Evolutionary conservation across 1,139 yeast species (phyloP).

Genomic region (Magnusiomyces sp.): DNA sequence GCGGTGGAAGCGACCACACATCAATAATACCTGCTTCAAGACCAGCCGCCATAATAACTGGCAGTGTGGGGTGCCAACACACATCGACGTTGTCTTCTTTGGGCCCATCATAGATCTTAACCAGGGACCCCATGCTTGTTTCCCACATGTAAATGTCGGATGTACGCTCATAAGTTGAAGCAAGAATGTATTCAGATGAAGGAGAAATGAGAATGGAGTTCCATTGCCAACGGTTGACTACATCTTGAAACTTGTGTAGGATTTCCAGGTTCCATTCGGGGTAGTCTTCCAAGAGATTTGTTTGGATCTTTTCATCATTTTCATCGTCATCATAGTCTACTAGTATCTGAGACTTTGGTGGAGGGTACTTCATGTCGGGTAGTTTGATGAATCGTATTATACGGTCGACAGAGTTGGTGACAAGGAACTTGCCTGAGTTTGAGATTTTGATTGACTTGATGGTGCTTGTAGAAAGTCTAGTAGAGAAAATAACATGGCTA

Average conservation of each 20-base stretch:
- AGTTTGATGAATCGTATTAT: conserved; percentile 62
- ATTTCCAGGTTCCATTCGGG: conserved; percentile 50
- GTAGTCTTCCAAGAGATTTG: neutral
- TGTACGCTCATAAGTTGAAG: conserved; percentile 79
- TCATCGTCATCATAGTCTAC: neutral
- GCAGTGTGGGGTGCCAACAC: conserved; percentile 66
- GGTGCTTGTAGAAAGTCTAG: conserved; percentile 56
- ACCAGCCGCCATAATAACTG: conserved; percentile 81
- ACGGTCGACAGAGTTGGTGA: conserved; percentile 75
- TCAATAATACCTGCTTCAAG: conserved; percentile 77
- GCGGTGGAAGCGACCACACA: conserved; percentile 73
- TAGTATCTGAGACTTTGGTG: neutral
- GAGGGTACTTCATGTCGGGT: conserved; percentile 35
- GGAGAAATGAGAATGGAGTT: conserved; percentile 69
- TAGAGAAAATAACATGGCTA: conserved; percentile 37
- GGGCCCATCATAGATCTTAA: conserved; percentile 89
- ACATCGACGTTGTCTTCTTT: conserved; percentile 74
- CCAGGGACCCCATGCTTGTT: conserved; percentile 75
- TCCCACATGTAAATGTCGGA: conserved; percentile 95
- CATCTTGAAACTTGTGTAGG: conserved; percentile 83
- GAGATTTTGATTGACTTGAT: conserved; percentile 65
- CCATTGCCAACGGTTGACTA: conserved; percentile 85
- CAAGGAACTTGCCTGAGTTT: conserved; percentile 58
- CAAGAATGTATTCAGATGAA: conserved; percentile 76
- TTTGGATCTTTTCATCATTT: conserved; percentile 9